Evolutionary conservation across 2,329 filamentous ascomycete species (phyloP), one percentile per base, ranked within the genome.

Genomic region (Ophiocordyceps sinensis): DNA sequence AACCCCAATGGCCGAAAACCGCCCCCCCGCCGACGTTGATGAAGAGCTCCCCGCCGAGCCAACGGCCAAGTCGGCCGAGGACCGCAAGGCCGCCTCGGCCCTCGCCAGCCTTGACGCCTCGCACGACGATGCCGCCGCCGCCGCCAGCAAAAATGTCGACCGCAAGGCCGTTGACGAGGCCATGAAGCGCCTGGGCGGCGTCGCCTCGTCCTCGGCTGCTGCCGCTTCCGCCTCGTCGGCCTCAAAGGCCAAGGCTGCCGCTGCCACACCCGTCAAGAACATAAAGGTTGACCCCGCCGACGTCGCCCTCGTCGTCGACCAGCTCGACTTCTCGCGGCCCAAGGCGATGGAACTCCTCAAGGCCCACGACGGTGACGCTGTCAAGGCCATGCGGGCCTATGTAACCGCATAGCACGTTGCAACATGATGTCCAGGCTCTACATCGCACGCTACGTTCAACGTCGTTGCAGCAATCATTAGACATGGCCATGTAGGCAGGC

Each of bases 301-400:
- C 58, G 80, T 89, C 5, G 60, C 70, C 5, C 60, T 89, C 39
- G 56, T 89, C 58, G 80, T 82, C 12, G 76, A 83, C 38, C 73
- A 88, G 56, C 68, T 88, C 28, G 83, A 89, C 45, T 56, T 89
- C 30, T 62, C 73, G 1, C 87, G 85, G 59, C 51, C 64, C 3
- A 85, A 79, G 58, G 85, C 82, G 2, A 87, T 79, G 2, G 84
- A 89, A 45, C 59, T 89, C 39, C 67, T 91, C 5, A 80, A 78
- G 57, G 66, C 71, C 5, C 68, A 87, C 51, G 81, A 86, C 39
- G 85, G 83, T 3, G 71, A 85, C 53, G 73, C 73, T 2, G 68
- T 79, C 32, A 70, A 74, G 57, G 82, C 82, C 1, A 72, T 89
- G 66, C 70, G 62, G 44, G 75, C 77, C 0, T 86, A 55, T 46